phyloP scores from a whole-genome alignment of 495 filamentous ascomycete genomes.

The Aspergillus biplanus region DNA sequence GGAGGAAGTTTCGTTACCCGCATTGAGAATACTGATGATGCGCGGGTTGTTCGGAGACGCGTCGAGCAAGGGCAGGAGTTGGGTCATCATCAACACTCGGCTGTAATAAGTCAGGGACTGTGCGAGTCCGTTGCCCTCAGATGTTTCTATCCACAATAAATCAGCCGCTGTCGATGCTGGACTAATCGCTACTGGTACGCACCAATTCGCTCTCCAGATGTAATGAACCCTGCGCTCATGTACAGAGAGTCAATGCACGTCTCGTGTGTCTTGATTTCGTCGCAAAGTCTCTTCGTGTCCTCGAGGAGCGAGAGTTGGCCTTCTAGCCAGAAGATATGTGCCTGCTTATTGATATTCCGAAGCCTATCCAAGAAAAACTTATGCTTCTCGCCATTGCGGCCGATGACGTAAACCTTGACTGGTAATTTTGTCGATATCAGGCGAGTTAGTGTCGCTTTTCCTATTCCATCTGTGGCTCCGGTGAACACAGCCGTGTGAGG shows the following conservation, averaged over 20 bases:
- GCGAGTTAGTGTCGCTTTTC: conserved; percentile 33
- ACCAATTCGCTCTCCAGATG: conserved; percentile 33
- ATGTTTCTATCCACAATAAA: conserved; percentile 12
- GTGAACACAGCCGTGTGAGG: conserved; percentile 41
- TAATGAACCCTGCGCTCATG: conserved; percentile 41
- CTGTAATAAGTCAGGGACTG: conserved; percentile 41
- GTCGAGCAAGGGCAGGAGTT: conserved; percentile 35
- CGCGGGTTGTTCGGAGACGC: conserved; percentile 27
- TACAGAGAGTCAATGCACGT: conserved; percentile 38
- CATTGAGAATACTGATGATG: conserved; percentile 37
- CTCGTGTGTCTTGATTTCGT: conserved; percentile 34
- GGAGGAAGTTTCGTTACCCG: conserved; percentile 30
- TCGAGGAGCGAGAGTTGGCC: conserved; percentile 41
- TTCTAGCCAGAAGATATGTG: conserved; percentile 39
- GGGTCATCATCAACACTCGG: conserved; percentile 33
- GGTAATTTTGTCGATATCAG: conserved; percentile 29
- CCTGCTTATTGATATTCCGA: conserved; percentile 36
- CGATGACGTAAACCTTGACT: conserved; percentile 37
- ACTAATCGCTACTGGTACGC: conserved; percentile 29
- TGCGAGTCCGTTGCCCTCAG: conserved; percentile 24
- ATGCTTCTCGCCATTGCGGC: conserved; percentile 34
- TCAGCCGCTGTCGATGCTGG: conserved; percentile 7
- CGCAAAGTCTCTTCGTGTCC: conserved; percentile 36
- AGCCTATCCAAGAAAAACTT: conserved; percentile 34
- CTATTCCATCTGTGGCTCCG: conserved; percentile 45